Percentiles rank a stretch among this genome's conserved stretches.
These are phyloP conservation scores for Globisporangium parvum DNA, from an alignment of 352 stramenopile species.

Conservation along the genomic window DNA sequence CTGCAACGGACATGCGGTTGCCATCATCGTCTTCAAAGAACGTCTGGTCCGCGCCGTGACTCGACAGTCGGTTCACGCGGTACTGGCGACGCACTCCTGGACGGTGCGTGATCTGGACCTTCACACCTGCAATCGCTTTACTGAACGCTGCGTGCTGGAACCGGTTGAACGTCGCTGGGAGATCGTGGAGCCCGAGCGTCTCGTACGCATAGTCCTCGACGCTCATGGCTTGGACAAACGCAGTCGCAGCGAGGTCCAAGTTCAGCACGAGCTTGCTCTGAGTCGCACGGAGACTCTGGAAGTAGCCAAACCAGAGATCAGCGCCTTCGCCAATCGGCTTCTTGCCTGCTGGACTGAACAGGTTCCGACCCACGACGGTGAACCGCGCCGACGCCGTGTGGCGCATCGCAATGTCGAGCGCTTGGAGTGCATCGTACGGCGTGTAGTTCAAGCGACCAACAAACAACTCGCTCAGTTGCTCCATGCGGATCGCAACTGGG, in stretches of 20 bases:
- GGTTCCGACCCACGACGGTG: constrained; percentile 48
- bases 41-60: constrained; percentile 31
- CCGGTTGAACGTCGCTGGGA: constrained; percentile 28
- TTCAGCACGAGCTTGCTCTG: constrained; percentile 66
- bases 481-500: constrained; percentile 53
- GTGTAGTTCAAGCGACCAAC: constrained; percentile 59
- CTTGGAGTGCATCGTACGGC: constrained; percentile 64
- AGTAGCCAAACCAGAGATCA: constrained; percentile 69
- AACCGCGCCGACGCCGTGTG: constrained; percentile 50
- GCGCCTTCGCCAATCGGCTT: constrained; percentile 51
- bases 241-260: constrained; percentile 62
- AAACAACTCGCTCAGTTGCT: constrained; percentile 55
- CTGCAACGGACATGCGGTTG: constrained; percentile 32
- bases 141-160: constrained; percentile 39
- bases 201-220: constrained; percentile 45
- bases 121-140: constrained; percentile 60
- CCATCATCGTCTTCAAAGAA: constrained; percentile 60
- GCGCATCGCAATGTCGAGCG: constrained; percentile 60
- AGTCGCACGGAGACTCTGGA: constrained; percentile 61
- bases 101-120: constrained; percentile 60
- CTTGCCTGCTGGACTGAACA: constrained; percentile 37
- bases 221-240: constrained; percentile 58
- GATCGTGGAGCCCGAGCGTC: constrained; percentile 18
- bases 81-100: constrained; percentile 48
- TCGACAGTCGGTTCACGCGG: constrained; percentile 61